Percentiles rank a stretch among this genome's conserved stretches.
Evolutionary conservation across 2,329 filamentous ascomycete genomes (phyloP).

Genomic region (Penicillium sp.): DNA sequence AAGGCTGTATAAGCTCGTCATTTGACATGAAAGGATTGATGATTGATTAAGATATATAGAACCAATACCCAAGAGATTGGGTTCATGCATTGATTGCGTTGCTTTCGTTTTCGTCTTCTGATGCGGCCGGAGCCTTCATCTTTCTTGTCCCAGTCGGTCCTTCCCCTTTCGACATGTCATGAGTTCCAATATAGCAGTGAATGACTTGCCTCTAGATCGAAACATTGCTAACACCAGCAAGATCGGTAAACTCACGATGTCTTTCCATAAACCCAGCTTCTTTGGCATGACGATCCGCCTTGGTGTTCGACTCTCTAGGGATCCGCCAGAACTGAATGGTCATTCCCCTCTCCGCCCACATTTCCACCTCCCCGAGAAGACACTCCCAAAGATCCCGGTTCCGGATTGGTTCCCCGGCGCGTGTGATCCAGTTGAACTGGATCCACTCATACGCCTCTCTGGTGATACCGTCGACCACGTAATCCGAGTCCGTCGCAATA

Average conservation of each 20-base stretch:
- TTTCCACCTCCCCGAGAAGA: slow-evolving; percentile 45
- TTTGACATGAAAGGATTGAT: too few relatives aligned
- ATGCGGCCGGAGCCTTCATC: not conserved
- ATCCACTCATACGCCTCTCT: slow-evolving; percentile 36
- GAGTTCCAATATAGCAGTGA: not conserved
- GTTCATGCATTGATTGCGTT: not conserved
- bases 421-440: not conserved
- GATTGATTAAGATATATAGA: not conserved
- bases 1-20: too few relatives aligned
- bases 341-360: slow-evolving; percentile 27
- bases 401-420: not conserved
- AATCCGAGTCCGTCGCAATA: slow-evolving; percentile 55
- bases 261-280: not conserved
- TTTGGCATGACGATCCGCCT: not conserved
- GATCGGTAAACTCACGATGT: not conserved
- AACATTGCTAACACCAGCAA: not conserved
- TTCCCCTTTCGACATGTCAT: not conserved
- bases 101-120: too few relatives aligned
- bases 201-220: not conserved
- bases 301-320: not conserved
- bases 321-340: not conserved
- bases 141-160: not conserved
- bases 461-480: slow-evolving; percentile 49
- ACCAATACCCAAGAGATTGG: not conserved
- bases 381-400: slow-evolving; percentile 51